These are phyloP conservation scores for Penstemon barbatus DNA, from an alignment of 257 asterid species.

Conservation along the genomic window DNA sequence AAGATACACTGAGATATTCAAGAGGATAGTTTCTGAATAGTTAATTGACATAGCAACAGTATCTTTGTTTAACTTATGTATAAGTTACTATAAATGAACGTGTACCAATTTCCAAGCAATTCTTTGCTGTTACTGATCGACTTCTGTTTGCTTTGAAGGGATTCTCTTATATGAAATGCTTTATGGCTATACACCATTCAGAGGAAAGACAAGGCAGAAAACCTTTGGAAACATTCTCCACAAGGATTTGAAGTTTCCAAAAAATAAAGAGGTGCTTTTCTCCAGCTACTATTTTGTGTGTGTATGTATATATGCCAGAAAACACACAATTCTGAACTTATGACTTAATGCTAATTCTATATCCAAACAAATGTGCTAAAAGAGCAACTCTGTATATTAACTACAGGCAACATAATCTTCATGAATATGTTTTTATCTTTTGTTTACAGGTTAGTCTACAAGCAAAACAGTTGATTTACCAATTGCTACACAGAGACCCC, in stretches of 20 bases:
- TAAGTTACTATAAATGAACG: no score
- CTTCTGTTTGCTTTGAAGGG: conserved; percentile 46
- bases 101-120: no score
- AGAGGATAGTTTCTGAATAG: not conserved
- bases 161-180: conserved; percentile 91
- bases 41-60: not conserved
- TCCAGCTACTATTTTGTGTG: conserved; percentile 8
- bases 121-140: not conserved
- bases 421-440: not conserved
- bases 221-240: conserved; percentile 86
- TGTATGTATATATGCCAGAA: not conserved
- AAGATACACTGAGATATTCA: not conserved
- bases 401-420: not conserved
- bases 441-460: conserved; percentile 75
- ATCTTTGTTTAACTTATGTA: not conserved
- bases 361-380: no score
- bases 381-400: no score
- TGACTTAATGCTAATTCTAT: no score
- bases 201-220: conserved; percentile 99
- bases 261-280: conserved; percentile 65
- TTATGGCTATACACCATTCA: conserved; percentile 92
- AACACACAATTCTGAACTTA: not conserved
- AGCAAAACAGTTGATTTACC: conserved; percentile 81
- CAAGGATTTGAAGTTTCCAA: conserved; percentile 86
- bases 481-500: conserved; percentile 90